Evolutionary conservation across 208 protist species (phyloP).

Genomic region (Vickermania spadyakhi): DNA sequence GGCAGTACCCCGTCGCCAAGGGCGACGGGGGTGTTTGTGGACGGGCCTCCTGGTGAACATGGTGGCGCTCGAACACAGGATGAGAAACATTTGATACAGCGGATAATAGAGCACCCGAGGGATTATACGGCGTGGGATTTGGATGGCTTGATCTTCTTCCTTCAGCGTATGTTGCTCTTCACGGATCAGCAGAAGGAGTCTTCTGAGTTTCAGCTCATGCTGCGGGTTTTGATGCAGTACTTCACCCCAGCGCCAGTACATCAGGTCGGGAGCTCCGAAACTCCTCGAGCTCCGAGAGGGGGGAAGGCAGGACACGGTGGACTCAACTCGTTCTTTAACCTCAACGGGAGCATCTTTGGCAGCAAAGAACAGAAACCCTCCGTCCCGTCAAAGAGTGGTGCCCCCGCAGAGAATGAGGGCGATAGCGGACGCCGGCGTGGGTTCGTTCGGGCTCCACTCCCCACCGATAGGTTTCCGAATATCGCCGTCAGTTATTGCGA

Average conservation of each 20-base stretch:
- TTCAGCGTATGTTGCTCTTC: background rate
- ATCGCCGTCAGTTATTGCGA: too few relatives aligned
- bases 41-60: background rate
- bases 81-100: background rate
- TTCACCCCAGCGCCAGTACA: too few relatives aligned
- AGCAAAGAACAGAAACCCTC: too few relatives aligned
- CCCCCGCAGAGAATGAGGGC: too few relatives aligned
- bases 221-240: background rate
- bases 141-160: background rate
- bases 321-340: background rate
- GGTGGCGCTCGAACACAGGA: background rate
- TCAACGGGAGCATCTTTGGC: too few relatives aligned
- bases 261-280: too few relatives aligned
- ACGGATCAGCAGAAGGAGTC: background rate
- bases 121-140: background rate
- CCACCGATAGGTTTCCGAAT: too few relatives aligned
- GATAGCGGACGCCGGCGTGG: too few relatives aligned
- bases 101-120: background rate
- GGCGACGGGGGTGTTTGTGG: background rate
- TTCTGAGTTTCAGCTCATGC: background rate
- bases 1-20: background rate
- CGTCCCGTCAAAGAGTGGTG: too few relatives aligned
- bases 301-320: slow-evolving; percentile 7
- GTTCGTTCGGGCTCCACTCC: too few relatives aligned
- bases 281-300: too few relatives aligned